These are phyloP conservation scores for Setomelanomma holmii DNA, from an alignment of 2,329 filamentous ascomycete species.

Conservation along the genomic window DNA sequence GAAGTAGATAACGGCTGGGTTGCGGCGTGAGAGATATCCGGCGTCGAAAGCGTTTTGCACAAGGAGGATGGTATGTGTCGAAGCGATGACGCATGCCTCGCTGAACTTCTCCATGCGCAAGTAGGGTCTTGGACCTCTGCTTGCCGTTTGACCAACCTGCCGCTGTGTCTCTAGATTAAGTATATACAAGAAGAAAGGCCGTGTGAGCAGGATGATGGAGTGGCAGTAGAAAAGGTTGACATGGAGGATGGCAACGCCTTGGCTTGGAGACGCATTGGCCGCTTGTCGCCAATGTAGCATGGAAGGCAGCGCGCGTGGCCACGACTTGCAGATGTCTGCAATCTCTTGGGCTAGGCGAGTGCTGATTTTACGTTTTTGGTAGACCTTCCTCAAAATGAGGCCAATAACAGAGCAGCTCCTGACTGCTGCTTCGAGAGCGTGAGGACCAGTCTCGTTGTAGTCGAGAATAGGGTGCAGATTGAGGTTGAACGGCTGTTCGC, in stretches of 20 bases:
- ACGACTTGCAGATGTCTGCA: constrained; percentile 60
- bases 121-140: constrained; percentile 35
- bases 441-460: constrained; percentile 45
- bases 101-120: constrained; percentile 58
- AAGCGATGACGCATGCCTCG: constrained; percentile 52
- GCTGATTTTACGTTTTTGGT: constrained; percentile 66
- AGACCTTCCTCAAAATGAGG: constrained; percentile 65
- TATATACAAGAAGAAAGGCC: constrained; percentile 69
- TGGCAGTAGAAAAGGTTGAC: constrained; percentile 68
- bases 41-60: constrained; percentile 52
- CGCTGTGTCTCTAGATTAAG: constrained; percentile 56
- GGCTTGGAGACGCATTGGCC: constrained; percentile 53
- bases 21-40: constrained; percentile 49
- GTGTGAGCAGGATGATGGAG: constrained; percentile 67
- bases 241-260: constrained; percentile 67
- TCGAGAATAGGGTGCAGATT: constrained; percentile 18
- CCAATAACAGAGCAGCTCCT: constrained; percentile 66
- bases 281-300: constrained; percentile 61
- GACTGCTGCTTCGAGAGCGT: constrained; percentile 63
- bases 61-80: constrained; percentile 50
- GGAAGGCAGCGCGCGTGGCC: constrained; percentile 58
- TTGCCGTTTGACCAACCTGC: constrained; percentile 36
- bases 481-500: constrained; percentile 24
- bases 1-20: constrained; percentile 52
- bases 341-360: constrained; percentile 65